These are phyloP conservation scores for Ramaria sp. DNA, from an alignment of 768 basidiomycete genomes.

Conservation along the genomic window DNA sequence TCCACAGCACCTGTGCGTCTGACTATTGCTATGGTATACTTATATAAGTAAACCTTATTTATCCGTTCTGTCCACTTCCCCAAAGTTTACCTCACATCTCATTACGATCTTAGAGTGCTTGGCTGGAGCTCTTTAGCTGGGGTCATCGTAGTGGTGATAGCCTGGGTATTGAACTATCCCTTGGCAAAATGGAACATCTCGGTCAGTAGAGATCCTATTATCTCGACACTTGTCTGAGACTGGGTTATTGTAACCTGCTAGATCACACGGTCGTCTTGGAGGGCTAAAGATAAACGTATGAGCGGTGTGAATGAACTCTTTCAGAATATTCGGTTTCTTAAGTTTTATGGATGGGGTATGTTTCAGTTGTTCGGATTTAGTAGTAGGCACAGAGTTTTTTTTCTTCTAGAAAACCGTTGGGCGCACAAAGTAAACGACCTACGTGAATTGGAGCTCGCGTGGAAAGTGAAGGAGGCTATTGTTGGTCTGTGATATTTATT, in stretches of 20 bases:
- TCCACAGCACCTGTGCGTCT: constrained; percentile 43
- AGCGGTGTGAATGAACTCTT: constrained; percentile 64
- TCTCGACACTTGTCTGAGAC: no score
- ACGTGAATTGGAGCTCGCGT: constrained; percentile 51
- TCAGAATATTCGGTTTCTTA: constrained; percentile 62
- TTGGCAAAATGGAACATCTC: constrained; percentile 54
- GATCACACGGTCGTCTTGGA: constrained; percentile 48
- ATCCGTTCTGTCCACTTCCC: background rate
- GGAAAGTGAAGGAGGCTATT: constrained; percentile 55
- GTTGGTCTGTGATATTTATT: constrained; percentile 22
- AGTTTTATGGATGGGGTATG: constrained; percentile 68
- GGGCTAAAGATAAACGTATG: constrained; percentile 59
- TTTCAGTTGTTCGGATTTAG: background rate
- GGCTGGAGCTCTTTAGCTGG: constrained; percentile 74
- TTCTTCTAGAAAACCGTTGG: constrained; percentile 48
- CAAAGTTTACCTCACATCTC: background rate
- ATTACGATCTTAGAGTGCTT: constrained; percentile 36
- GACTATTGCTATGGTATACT: constrained; percentile 54
- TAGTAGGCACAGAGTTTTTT: background rate
- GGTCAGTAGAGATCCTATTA: no score
- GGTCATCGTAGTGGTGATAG: constrained; percentile 50
- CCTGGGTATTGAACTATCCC: constrained; percentile 55
- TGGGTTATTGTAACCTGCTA: constrained; percentile 19
- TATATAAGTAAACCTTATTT: constrained; percentile 43
- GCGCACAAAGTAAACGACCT: constrained; percentile 38